Percentiles rank a stretch among this genome's conserved stretches.
Conservation (phyloP, 1,284 basidiomycete genomes). For the Lignosus rhinocerotis region DNA sequence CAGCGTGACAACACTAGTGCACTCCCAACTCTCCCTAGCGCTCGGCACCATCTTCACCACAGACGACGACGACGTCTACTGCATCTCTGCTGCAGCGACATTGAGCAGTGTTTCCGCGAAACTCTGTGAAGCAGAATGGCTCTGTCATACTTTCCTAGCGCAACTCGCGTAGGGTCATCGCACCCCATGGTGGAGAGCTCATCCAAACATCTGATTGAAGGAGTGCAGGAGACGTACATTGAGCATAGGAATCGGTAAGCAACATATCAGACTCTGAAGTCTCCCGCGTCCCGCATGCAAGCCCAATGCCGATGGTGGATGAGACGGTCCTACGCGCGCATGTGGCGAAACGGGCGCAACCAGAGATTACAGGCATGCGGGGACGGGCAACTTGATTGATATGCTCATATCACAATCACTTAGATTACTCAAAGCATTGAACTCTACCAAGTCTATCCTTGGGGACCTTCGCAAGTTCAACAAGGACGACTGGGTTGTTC, state of each 20-base stretch:
- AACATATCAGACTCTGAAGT: not conserved
- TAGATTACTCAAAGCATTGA: constrained; percentile 78
- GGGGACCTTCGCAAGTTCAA: constrained; percentile 80
- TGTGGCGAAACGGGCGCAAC: too few relatives aligned
- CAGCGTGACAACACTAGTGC: constrained; percentile 11
- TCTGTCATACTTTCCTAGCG: constrained; percentile 29
- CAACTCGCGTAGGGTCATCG: constrained; percentile 22
- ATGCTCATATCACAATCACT: not conserved
- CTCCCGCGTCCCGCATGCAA: not conserved
- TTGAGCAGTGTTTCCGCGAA: constrained; percentile 19
- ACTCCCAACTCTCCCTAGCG: not conserved
- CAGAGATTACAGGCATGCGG: too few relatives aligned
- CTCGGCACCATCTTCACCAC: constrained; percentile 20
- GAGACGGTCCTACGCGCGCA: too few relatives aligned
- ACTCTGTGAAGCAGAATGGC: constrained; percentile 27
- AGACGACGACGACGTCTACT: constrained; percentile 16
- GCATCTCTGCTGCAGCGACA: constrained; percentile 16
- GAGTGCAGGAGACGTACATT: constrained; percentile 73
- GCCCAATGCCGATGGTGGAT: not conserved
- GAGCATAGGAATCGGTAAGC: constrained; percentile 70
- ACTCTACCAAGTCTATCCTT: constrained; percentile 71
- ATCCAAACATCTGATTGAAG: constrained; percentile 38
- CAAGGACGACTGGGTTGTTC: constrained; percentile 82
- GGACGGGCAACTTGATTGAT: not conserved
- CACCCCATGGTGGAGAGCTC: constrained; percentile 23